A percentile compares a stretch with the other conserved stretches of the same genome.
These are phyloP conservation scores for Botrytis fragariae DNA, from an alignment of 2,329 filamentous ascomycete species.

Conservation along the genomic window DNA sequence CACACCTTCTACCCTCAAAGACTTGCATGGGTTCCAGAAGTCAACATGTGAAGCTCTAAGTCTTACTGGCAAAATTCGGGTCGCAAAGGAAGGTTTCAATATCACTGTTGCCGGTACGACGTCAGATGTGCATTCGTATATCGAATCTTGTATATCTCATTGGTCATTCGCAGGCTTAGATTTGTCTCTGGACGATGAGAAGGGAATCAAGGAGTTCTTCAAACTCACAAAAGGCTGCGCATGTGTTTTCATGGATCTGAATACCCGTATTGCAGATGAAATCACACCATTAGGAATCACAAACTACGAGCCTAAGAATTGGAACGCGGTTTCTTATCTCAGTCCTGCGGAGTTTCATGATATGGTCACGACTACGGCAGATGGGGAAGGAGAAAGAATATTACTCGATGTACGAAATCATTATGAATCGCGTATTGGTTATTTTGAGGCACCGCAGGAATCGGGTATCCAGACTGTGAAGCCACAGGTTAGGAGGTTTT, in stretches of 20 bases:
- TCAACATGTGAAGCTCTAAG: conserved; percentile 22
- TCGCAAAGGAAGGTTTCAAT: conserved; percentile 39
- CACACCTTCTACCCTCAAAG: conserved; percentile 25
- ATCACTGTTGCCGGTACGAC: conserved; percentile 37
- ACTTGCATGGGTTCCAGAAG: conserved; percentile 29
- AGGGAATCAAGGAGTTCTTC: conserved; percentile 29
- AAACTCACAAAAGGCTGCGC: conserved; percentile 36
- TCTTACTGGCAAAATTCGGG: conserved; percentile 36
- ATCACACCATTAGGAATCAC: conserved; percentile 39
- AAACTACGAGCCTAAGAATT: conserved; percentile 34
- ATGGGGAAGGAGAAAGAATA: conserved; percentile 17
- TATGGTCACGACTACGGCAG: conserved; percentile 1
- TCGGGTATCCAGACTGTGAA: conserved; percentile 33
- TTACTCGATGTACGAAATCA: conserved; percentile 39
- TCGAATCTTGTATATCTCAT: conserved; percentile 32
- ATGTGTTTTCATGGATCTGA: conserved; percentile 35
- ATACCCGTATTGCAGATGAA: conserved; percentile 32
- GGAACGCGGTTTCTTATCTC: conserved; percentile 33
- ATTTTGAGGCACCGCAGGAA: conserved; percentile 34
- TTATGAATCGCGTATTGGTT: conserved; percentile 39
- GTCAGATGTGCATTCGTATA: conserved; percentile 31
- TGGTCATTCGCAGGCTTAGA: conserved; percentile 36
- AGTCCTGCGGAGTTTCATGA: conserved; percentile 35
- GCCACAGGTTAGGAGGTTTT: conserved; percentile 37
- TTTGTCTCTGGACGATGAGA: conserved; percentile 21